Base-by-base conservation (phyloP, 257 asterid species). In the Haberlea rhodopensis region DNA sequence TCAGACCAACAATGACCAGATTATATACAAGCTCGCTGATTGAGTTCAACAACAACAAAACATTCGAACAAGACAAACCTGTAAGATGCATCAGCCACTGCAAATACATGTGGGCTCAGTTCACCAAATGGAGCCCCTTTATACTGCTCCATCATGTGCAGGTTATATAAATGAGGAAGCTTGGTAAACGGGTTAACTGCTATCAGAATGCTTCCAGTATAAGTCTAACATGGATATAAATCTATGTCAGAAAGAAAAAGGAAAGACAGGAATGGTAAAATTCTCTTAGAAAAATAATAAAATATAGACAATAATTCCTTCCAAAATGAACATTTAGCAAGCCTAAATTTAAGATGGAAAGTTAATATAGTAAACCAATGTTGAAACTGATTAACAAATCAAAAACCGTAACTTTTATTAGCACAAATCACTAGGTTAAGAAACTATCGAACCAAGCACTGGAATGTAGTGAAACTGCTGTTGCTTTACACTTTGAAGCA, bases 71-170 rank as follows among this genome's bases (percentile, higher is more conserved):
- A 63, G 67, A 68, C 77, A 67, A 77, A 94, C 99, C 99, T 94
- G 90, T 85, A 94, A 62, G 96, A 87, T 53, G 96, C 95, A 79
- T 94, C 99, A 24, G 99, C 97, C 73, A 94, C 97, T 24, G 97
- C 99, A 84, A 90, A 94, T 58, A 94, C 99, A 80, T 94, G 99
- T 65, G 99, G 99, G 69, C 96, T 94, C 82, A 94, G 84, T 78
- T 94, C 99, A 65, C 97, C 99, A 54, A 94, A 90, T n/a, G 97
- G 95, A 72, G 96, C 95, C 75, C 97, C 96, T 78, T 80, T 94
- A 73, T 90, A 94, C 80, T 89, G 91, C 77, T 85, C 96, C 98
- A 91, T 91, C 98, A 91, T 91, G 81, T 91, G 77, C 77, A 84
- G 74, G 78, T 91, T 82, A 75, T 91, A 91, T 52, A 91, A 87